Percentiles rank a stretch among this genome's conserved stretches.
Evolutionary conservation across 768 basidiomycete genomes (phyloP).

Genomic region (Tubosaeta sp.): DNA sequence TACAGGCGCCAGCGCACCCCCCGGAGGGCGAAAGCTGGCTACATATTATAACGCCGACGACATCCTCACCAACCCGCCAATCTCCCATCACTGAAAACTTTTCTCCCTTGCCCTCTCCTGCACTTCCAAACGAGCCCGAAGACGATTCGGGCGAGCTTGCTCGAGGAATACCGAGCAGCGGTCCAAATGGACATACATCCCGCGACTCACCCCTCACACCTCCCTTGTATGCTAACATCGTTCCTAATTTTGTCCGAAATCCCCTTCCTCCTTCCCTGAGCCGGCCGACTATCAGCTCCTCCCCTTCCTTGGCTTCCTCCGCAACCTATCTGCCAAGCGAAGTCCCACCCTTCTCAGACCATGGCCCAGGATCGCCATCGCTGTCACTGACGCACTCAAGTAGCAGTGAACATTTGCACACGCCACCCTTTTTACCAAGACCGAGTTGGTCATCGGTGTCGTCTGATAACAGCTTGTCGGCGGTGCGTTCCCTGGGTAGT

Average conservation of each 20-base stretch:
- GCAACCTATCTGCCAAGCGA: constrained; percentile 13
- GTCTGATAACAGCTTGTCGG: constrained; percentile 20
- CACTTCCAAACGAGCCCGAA: constrained; percentile 14
- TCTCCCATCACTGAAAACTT: constrained; percentile 22
- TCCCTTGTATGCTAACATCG: constrained; percentile 23
- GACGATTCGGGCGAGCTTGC: constrained; percentile 2
- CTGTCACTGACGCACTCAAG: constrained; percentile 15
- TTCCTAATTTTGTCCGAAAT: constrained; percentile 19
- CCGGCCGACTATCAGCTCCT: constrained; percentile 4
- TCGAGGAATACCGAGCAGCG: constrained; percentile 4
- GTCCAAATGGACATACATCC: not conserved
- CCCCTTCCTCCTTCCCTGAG: constrained; percentile 11
- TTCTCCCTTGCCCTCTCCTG: constrained; percentile 21
- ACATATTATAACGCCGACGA: constrained; percentile 25
- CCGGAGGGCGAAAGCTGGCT: constrained; percentile 31
- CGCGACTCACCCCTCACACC: constrained; percentile 14
- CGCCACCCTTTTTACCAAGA: constrained; percentile 13
- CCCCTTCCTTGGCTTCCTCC: constrained; percentile 5
- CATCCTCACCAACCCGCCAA: constrained; percentile 19
- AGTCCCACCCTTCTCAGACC: constrained; percentile 8
- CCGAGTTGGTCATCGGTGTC: constrained; percentile 23
- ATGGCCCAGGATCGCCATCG: constrained; percentile 8
- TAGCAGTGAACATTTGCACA: constrained; percentile 12
- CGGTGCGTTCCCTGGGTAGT: constrained; percentile 11
- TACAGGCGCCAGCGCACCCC: constrained; percentile 13